Base-by-base conservation (phyloP, 352 stramenopile species). In the Phytopythium mirpurense region DNA sequence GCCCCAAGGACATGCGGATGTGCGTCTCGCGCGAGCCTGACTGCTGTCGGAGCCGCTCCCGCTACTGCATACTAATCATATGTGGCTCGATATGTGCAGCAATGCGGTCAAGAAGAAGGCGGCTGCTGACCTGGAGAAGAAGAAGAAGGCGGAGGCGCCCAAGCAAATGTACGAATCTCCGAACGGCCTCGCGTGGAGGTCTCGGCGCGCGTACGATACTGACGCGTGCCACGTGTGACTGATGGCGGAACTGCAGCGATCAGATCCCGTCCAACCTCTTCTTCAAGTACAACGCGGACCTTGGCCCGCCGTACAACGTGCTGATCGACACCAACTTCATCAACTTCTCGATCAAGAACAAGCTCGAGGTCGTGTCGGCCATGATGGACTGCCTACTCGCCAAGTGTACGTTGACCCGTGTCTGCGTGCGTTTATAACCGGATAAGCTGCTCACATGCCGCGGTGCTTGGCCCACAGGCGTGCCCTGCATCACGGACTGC, bases 251-350 rank as follows among this genome's bases (percentile, higher is more conserved):
- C 12, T 10, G 49, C 27, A 95, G 84, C 71, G 95, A 98, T 57
- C 96, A 99, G 72, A 96, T 95, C 57, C 90, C 96, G 47, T 98
- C 96, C 23, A 96, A 96, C 55, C 80, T 99, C 62, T 99, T 99
- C 70, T 99, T 99, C 79, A 97, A 98, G 68, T 99, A 99, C 88
- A 99, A 99, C 70, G 92, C 96, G 26, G 91, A 98, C 43, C 79
- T 99, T 16, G 98, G 97, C 5, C 95, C 95, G 36, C 97, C 97
- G 34, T 99, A 99, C 75, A 96, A 98, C 74, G 86, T 99, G 40
- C 74, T 99, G 15, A 83, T 99, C 44, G 98, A 99, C 88, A 99
- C 98, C 21, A 99, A 99, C 74, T 99, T 99, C 84, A 99, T 99
- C 73, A 99, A 99, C 71, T 99, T 99, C 61, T 98, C 91, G 35